Conservation (phyloP, 139 green algal species). For the Desmodesmus armatus region DNA sequence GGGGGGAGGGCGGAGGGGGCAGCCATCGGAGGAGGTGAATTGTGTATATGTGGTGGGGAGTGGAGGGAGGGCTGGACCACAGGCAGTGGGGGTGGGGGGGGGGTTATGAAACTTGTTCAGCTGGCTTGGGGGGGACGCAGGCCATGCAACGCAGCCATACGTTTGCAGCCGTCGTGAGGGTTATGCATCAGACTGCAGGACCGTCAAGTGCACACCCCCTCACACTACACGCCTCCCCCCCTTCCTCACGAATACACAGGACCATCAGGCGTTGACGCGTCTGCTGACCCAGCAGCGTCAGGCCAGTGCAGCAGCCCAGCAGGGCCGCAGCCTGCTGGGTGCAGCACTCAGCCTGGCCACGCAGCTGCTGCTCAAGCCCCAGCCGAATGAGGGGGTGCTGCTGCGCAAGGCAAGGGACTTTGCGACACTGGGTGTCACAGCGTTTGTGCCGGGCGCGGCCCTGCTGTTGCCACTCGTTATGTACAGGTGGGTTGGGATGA, state of each 20-base stretch:
- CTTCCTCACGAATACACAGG: neutral
- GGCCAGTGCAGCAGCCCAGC: neutral
- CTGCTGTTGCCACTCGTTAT: conserved; percentile 19
- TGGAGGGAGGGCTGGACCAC: too few relatives aligned
- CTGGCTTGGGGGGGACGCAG: neutral
- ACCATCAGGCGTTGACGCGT: neutral
- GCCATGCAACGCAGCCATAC: neutral
- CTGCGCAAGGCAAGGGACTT: neutral
- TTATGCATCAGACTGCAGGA: neutral
- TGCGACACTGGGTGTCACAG: neutral
- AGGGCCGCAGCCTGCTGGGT: neutral
- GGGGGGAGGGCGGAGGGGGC: too few relatives aligned
- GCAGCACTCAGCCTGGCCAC: neutral
- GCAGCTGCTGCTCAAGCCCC: conserved; percentile 5
- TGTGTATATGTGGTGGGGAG: too few relatives aligned
- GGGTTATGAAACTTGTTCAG: neutral
- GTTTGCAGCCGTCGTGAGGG: neutral
- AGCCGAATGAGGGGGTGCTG: neutral
- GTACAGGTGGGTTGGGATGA: neutral
- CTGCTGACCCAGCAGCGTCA: neutral
- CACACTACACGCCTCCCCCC: too few relatives aligned
- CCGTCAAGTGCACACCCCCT: too few relatives aligned
- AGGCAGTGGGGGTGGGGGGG: neutral
- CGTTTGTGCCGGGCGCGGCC: conserved; percentile 22
- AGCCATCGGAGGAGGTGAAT: too few relatives aligned